A percentile compares a stretch with the other conserved stretches of the same genome.
phyloP scores from a whole-genome alignment of 768 basidiomycete species.

The Lanmaoa pseudosensibilis region DNA sequence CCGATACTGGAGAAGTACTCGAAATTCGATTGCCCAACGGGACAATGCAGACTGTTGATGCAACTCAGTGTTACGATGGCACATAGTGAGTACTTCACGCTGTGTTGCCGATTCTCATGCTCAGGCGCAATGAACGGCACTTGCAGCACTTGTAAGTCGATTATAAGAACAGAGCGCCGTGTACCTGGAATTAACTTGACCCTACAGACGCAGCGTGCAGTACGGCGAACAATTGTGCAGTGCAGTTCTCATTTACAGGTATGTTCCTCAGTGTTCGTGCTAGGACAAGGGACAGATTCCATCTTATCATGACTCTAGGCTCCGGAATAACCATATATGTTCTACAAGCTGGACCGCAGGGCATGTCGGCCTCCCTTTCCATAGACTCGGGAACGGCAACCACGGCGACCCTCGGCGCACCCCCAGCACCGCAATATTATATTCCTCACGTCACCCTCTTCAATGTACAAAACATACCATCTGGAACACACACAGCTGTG shows the following conservation, averaged over 20 bases:
- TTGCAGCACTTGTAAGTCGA: constrained; percentile 26
- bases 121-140: not conserved
- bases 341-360: constrained; percentile 27
- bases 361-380: constrained; percentile 29
- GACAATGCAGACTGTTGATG: constrained; percentile 24
- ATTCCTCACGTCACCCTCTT: constrained; percentile 23
- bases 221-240: constrained; percentile 23
- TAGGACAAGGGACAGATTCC: not conserved
- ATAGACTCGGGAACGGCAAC: constrained; percentile 25
- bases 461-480: constrained; percentile 20
- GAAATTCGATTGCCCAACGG: constrained; percentile 26
- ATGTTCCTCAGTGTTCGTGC: not conserved
- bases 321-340: constrained; percentile 33
- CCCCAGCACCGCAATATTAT: constrained; percentile 26
- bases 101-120: not conserved
- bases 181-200: not conserved
- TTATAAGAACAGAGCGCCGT: not conserved
- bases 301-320: constrained; percentile 7
- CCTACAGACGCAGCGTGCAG: constrained; percentile 24
- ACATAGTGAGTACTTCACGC: constrained; percentile 24
- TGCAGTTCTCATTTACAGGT: constrained; percentile 29
- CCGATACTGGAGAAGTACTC: constrained; percentile 22
- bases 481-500: constrained; percentile 22
- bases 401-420: constrained; percentile 23
- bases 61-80: constrained; percentile 24